These are phyloP conservation scores for Ogataea hybrid DNA, from an alignment of 1,139 yeast species.

Conservation along the genomic window DNA sequence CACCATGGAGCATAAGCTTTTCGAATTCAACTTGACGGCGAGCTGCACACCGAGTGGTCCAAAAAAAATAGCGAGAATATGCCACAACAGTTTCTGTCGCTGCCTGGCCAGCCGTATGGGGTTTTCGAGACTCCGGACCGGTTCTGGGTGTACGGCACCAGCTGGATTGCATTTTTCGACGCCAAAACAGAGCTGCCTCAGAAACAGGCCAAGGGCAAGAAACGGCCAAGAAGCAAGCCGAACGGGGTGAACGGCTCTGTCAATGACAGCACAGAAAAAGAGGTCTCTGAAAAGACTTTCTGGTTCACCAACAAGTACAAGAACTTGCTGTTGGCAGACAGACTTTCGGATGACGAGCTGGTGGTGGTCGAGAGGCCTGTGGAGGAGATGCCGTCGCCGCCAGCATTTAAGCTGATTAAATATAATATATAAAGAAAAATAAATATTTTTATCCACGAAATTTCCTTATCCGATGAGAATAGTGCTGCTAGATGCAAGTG, in stretches of 20 bases:
- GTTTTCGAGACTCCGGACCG: slow-evolving; percentile 43
- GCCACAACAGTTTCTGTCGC: slow-evolving; percentile 60
- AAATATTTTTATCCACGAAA: slow-evolving; percentile 5
- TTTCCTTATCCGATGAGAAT: slow-evolving; percentile 6
- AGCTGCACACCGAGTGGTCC: no score
- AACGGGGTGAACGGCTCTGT: slow-evolving; percentile 67
- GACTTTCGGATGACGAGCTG: slow-evolving; percentile 53
- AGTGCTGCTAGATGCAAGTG: slow-evolving; percentile 3
- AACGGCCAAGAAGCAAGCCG: slow-evolving; percentile 21
- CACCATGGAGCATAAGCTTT: no score
- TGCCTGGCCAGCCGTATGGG: slow-evolving; percentile 75
- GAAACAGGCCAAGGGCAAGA: slow-evolving; percentile 4
- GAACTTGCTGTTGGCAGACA: slow-evolving; percentile 64
- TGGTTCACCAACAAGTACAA: slow-evolving; percentile 79
- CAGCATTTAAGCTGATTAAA: slow-evolving; percentile 77
- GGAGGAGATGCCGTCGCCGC: slow-evolving; percentile 56
- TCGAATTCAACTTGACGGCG: no score
- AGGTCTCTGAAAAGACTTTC: slow-evolving; percentile 44
- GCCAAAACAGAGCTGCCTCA: slow-evolving; percentile 36
- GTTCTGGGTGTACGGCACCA: slow-evolving; percentile 86
- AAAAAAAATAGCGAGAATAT: no score
- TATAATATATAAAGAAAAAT: slow-evolving; percentile 42
- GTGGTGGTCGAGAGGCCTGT: slow-evolving; percentile 78
- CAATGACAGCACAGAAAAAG: slow-evolving; percentile 29
- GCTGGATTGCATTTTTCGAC: slow-evolving; percentile 79